Evolutionary conservation across 78 protist species (phyloP), one percentile per base, ranked within the genome.

Genomic region (Dictyostelium intermedium): DNA sequence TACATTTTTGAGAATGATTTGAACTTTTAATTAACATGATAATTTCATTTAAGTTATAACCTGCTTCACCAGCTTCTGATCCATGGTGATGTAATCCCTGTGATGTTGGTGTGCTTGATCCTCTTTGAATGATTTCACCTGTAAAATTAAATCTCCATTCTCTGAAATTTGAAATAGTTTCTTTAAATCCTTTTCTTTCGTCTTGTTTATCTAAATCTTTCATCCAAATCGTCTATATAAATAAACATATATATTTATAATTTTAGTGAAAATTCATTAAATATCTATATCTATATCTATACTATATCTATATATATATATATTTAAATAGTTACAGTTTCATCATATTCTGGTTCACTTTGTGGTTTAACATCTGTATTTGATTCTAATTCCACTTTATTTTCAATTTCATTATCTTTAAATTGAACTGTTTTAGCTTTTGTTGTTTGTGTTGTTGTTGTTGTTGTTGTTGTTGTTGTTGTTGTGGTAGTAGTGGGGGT

Each of bases 11-110:
- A 30, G 82, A 34, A 13, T 32, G 69, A 69, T 89, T 89, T 27
- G 94, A 79, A 69, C 82, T 69, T 47, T 80, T 78, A 7, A 81
- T 23, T 20, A 89, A 56, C 16, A 34, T 43, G 6, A 80, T 50
- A 0, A 89, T 18, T 32, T 89, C 94, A 34, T 34, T 53, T 23
- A 89, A 41, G 7, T 86, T 89, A 35, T 89, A 89, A 5, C 94
- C 94, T 16, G 94, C 94, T 32, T 89, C 94, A 7, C 82, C 34
- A 2, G 94, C 94, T 30, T 89, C 94, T 20, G 82, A 39, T 30
- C 94, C 94, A 50, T 89, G 94, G 81, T 89, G 94, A 80, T 89
- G 94, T 39, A 89, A 34, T 23, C 94, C 94, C 35, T 25, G 16
- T 60, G 82, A 61, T 25, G 43, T 41, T n/a, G 94, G 94, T 30